Conservation (phyloP, 2,329 filamentous ascomycete genomes). For the Penicillium occitanis region DNA sequence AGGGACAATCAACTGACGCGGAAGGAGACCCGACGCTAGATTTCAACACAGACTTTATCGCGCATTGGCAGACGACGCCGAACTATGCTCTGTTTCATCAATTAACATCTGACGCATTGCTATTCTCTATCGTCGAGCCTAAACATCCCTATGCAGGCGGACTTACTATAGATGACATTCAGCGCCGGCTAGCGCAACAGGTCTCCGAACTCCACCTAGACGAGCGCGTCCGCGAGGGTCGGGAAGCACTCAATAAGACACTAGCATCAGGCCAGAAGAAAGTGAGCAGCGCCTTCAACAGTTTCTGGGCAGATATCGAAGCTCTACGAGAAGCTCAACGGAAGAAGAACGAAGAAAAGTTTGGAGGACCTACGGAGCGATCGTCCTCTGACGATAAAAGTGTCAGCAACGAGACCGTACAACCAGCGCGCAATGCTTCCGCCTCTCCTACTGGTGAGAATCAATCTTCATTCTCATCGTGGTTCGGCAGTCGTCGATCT, state of each 20-base stretch:
- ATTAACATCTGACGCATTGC: conserved; percentile 71
- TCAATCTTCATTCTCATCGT: conserved; percentile 25
- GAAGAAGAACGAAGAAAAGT: conserved; percentile 45
- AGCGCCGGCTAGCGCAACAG: conserved; percentile 83
- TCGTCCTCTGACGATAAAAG: conserved; percentile 32
- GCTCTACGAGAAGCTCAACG: conserved; percentile 71
- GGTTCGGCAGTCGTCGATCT: conserved; percentile 35
- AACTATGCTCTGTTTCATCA: conserved; percentile 88
- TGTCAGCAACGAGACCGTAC: conserved; percentile 29
- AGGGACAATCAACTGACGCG: conserved; percentile 60
- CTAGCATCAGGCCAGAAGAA: conserved; percentile 85
- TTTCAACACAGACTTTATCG: conserved; percentile 79
- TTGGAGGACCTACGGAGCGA: conserved; percentile 26
- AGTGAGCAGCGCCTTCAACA: conserved; percentile 82
- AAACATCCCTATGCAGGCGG: conserved; percentile 91
- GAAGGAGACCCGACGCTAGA: conserved; percentile 84
- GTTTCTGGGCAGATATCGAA: conserved; percentile 88
- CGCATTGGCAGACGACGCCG: conserved; percentile 83
- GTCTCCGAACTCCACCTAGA: conserved; percentile 92
- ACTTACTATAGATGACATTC: conserved; percentile 89
- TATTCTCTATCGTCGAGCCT: conserved; percentile 93
- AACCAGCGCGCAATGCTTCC: conserved; percentile 12
- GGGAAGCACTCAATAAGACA: conserved; percentile 83
- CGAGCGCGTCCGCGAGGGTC: conserved; percentile 78
- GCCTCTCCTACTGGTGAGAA: conserved; percentile 4